Conservation (phyloP, 441 rosid genomes). For the Jatropha multifida region DNA sequence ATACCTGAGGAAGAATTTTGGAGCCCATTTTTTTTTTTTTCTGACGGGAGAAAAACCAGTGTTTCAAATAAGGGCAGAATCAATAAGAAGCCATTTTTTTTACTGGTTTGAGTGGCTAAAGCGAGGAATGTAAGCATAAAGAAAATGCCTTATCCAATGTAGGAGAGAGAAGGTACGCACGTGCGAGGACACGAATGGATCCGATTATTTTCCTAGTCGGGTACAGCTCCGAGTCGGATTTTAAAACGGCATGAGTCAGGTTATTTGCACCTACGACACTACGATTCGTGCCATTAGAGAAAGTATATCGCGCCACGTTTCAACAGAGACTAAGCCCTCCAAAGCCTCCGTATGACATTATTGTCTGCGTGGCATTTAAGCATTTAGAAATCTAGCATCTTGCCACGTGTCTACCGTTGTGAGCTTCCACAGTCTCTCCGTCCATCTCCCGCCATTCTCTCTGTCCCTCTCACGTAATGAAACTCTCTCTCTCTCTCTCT, state of each 20-base stretch:
- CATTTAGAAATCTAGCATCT: neutral
- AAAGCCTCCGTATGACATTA: neutral
- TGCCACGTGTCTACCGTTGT: constrained; percentile 39
- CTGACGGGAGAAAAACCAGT: neutral
- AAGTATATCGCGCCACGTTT: neutral
- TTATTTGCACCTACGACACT: neutral
- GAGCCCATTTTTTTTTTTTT: constrained; percentile 43
- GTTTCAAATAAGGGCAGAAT: neutral
- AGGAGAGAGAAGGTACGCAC: neutral
- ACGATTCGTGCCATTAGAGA: neutral
- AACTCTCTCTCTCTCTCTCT: constrained; percentile 26
- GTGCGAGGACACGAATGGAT: neutral
- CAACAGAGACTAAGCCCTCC: neutral
- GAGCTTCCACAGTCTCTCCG: neutral
- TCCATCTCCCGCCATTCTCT: constrained; percentile 44
- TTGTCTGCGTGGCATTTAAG: constrained; percentile 37
- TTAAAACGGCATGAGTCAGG: neutral
- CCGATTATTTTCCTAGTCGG: neutral
- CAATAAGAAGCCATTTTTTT: constrained; percentile 14
- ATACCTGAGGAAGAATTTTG: constrained; percentile 69
- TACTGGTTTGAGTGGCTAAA: neutral
- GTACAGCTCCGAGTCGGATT: neutral
- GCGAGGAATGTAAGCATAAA: constrained; percentile 5
- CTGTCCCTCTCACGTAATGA: neutral
- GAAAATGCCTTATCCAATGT: constrained; percentile 6